Conservation (phyloP, 306 rosid genomes). For the Prunus armeniaca region DNA sequence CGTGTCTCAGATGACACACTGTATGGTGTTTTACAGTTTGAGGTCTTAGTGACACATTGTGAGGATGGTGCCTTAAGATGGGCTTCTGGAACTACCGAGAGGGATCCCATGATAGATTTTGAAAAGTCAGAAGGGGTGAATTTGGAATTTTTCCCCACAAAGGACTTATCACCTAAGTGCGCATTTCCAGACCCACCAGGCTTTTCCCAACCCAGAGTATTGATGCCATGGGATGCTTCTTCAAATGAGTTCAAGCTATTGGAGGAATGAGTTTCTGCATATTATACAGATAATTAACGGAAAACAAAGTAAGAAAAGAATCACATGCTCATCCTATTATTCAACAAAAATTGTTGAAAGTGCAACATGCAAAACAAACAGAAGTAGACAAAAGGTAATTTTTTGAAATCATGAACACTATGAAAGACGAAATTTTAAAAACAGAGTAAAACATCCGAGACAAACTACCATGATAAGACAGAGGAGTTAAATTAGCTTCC, state of each 20-base stretch:
- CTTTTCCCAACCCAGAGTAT: conserved; percentile 33
- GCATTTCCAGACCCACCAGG: conserved; percentile 22
- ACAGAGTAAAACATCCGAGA: not conserved
- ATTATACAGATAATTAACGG: not conserved
- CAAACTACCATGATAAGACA: not conserved
- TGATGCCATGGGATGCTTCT: conserved; percentile 27
- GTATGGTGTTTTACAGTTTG: conserved; percentile 21
- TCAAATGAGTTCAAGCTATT: conserved; percentile 33
- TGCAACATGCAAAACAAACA: not conserved
- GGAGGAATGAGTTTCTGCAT: conserved; percentile 44
- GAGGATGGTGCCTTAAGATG: conserved; percentile 28
- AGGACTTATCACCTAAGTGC: conserved; percentile 37
- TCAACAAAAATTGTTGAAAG: not conserved
- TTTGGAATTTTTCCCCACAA: conserved; percentile 22
- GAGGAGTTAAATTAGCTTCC: not conserved
- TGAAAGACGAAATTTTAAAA: not conserved
- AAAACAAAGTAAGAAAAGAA: not conserved
- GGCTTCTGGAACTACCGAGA: conserved; percentile 37
- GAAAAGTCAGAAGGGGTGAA: conserved; percentile 37
- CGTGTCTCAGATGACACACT: conserved; percentile 35
- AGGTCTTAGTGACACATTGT: conserved; percentile 31
- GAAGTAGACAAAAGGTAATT: not conserved
- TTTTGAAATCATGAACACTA: not conserved
- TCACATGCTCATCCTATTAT: conserved; percentile 2
- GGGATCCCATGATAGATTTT: conserved; percentile 34